Conservation (phyloP, 164 flowering plant species). For the Aristolochia fimbriata region DNA sequence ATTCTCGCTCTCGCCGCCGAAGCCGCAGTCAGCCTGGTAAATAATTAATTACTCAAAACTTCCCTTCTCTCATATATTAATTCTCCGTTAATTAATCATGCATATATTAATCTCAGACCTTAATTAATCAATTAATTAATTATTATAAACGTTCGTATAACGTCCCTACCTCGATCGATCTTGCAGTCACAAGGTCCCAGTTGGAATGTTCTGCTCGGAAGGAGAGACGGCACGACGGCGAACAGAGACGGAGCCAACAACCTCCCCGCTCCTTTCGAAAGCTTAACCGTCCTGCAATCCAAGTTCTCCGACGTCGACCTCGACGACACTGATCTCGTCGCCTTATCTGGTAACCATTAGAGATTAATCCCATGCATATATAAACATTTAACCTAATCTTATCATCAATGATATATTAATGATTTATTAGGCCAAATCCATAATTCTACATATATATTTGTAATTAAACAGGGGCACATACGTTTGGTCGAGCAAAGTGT, state of each 20-base stretch:
- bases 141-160: too few species aligned
- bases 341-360: constrained; percentile 17
- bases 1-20: constrained; percentile 33
- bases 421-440: too few species aligned
- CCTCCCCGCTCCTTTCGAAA: constrained; percentile 22
- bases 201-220: constrained; percentile 24
- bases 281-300: constrained; percentile 10
- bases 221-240: constrained; percentile 25
- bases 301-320: constrained; percentile 27
- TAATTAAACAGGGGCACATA: constrained; percentile 14
- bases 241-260: constrained; percentile 19
- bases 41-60: too few species aligned
- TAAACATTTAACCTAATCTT: too few species aligned
- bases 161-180: too few species aligned
- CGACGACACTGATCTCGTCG: constrained; percentile 19
- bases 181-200: constrained; percentile 20
- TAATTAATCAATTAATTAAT: too few species aligned
- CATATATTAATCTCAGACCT: too few species aligned
- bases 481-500: constrained; percentile 17
- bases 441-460: too few species aligned
- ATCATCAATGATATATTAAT: too few species aligned
- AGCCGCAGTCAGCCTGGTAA: constrained; percentile 26
- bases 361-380: too few species aligned
- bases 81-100: too few species aligned
- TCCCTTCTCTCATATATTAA: too few species aligned